Conservation (phyloP, 768 basidiomycete species). For the Xanthoconium purpureum region DNA sequence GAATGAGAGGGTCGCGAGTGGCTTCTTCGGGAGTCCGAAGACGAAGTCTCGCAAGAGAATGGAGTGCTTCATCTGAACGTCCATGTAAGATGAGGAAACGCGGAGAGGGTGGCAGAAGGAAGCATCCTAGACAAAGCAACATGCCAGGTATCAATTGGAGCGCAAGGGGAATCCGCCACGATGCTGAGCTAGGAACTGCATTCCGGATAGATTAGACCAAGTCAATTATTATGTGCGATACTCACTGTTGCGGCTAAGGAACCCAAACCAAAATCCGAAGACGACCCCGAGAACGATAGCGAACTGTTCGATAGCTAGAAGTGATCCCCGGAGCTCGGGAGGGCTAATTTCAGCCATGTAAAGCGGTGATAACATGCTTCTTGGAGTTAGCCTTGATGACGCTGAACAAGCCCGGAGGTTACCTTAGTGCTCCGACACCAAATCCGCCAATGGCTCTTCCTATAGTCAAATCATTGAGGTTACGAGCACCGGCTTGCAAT, state of each 20-base stretch:
- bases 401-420: conserved; percentile 10
- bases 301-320: conserved; percentile 77
- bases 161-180: conserved; percentile 77
- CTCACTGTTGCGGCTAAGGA: conserved; percentile 62
- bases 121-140: conserved; percentile 58
- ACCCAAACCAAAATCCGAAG: conserved; percentile 81
- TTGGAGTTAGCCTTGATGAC: conserved; percentile 1
- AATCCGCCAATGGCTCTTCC: conserved; percentile 76
- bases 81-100: conserved; percentile 49
- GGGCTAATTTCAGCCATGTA: conserved; percentile 86
- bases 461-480: conserved; percentile 54
- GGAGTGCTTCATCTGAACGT: conserved; percentile 53
- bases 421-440: conserved; percentile 78
- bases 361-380: conserved; percentile 73
- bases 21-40: conserved; percentile 45
- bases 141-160: conserved; percentile 70
- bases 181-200: conserved; percentile 56
- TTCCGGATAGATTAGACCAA: neutral
- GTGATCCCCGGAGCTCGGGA: conserved; percentile 74
- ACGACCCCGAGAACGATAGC: conserved; percentile 81
- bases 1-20: conserved; percentile 47
- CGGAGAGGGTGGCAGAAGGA: conserved; percentile 48
- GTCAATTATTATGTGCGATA: neutral
- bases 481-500: conserved; percentile 61
- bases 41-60: conserved; percentile 52